Conservation (phyloP, 257 asterid genomes). For the Solanum pimpinellifolium region DNA sequence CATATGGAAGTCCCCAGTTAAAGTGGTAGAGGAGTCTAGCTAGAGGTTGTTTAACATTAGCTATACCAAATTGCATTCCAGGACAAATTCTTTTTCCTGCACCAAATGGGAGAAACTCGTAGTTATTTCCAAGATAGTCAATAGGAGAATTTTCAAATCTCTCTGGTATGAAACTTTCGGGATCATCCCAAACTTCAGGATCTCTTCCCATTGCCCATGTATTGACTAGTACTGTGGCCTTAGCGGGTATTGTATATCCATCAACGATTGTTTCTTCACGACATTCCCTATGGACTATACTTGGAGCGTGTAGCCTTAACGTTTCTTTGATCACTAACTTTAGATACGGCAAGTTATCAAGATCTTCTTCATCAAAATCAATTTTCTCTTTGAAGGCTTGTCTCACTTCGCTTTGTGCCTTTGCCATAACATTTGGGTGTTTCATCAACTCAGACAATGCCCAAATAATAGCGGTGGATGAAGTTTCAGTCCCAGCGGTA, state of each 20-base stretch:
- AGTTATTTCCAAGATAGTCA: neutral
- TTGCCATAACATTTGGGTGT: neutral
- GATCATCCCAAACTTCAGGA: neutral
- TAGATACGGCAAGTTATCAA: neutral
- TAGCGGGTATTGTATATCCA: conserved; percentile 3
- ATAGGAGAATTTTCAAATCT: neutral
- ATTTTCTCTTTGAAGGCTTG: neutral
- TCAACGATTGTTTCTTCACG: neutral
- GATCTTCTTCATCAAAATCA: neutral
- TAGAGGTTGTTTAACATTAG: neutral
- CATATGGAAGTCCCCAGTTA: neutral
- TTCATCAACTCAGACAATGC: neutral
- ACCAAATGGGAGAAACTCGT: neutral
- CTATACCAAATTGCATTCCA: neutral
- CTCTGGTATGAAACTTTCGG: neutral
- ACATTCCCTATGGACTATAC: neutral
- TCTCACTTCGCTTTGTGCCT: neutral
- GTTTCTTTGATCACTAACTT: neutral
- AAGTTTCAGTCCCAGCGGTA: conserved; percentile 3
- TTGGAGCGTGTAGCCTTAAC: conserved; percentile 3
- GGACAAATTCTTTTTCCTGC: neutral
- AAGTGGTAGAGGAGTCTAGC: neutral
- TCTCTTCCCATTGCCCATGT: neutral
- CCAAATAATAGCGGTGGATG: conserved; percentile 1
- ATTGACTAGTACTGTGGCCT: conserved; percentile 1